Percentiles rank a stretch among this genome's conserved stretches.
Evolutionary conservation across 2,329 filamentous ascomycete genomes (phyloP).

Genomic region (Metarhizium rileyi): DNA sequence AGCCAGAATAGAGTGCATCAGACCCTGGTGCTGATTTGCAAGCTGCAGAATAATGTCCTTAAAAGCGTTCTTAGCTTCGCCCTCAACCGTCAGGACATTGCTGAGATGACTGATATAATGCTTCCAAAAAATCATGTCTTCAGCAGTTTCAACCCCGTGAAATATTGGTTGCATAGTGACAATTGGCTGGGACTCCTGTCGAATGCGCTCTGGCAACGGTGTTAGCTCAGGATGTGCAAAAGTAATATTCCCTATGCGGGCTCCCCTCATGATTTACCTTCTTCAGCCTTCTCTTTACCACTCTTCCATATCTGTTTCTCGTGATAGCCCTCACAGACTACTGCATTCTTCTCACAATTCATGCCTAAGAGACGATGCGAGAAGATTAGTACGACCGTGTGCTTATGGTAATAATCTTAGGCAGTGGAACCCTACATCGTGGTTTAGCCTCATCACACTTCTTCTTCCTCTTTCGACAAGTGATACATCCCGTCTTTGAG

Average conservation of each 20-base stretch:
- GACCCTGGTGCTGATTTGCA: constrained; percentile 65
- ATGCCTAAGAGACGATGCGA: constrained; percentile 42
- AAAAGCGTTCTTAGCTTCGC: constrained; percentile 75
- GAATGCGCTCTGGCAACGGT: constrained; percentile 34
- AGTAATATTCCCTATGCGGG: neutral
- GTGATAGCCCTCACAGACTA: constrained; percentile 79
- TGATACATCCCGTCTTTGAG: constrained; percentile 60
- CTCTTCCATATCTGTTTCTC: constrained; percentile 82
- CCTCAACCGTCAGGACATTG: constrained; percentile 71
- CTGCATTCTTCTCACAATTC: constrained; percentile 89
- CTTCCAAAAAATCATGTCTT: constrained; percentile 72
- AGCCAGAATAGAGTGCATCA: constrained; percentile 86
- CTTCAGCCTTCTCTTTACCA: constrained; percentile 65
- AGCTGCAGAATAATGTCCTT: constrained; percentile 75
- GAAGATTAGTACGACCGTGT: constrained; percentile 2
- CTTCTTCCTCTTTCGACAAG: constrained; percentile 60
- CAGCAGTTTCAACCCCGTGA: constrained; percentile 67
- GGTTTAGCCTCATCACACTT: constrained; percentile 63
- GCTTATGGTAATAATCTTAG: constrained; percentile 8
- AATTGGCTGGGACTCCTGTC: constrained; percentile 37
- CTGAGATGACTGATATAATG: constrained; percentile 76
- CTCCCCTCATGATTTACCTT: constrained; percentile 36
- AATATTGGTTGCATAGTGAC: constrained; percentile 59
- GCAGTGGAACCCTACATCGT: constrained; percentile 36
- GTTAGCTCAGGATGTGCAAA: constrained; percentile 6